phyloP scores from a whole-genome alignment of 768 basidiomycete genomes.

The Exidia glandulosa region DNA sequence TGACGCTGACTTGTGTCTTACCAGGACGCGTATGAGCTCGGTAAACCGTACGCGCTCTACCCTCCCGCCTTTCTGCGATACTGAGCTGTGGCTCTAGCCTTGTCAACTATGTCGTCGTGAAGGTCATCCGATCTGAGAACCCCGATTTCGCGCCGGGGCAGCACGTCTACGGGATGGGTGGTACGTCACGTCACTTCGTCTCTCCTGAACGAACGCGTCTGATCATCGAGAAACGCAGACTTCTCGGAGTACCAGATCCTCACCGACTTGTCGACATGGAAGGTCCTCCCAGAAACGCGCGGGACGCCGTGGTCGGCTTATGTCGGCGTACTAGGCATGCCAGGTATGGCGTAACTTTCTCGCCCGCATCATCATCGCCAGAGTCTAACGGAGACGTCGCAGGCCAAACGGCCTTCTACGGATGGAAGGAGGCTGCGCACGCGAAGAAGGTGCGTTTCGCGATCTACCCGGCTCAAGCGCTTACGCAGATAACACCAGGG shows the following conservation, averaged over 20 bases:
- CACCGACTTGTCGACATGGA: constrained; percentile 8
- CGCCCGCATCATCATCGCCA: neutral
- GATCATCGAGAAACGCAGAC: constrained; percentile 12
- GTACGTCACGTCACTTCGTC: constrained; percentile 2
- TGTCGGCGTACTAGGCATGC: constrained; percentile 40
- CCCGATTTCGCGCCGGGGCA: constrained; percentile 24
- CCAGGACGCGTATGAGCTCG: neutral
- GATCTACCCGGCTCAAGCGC: neutral
- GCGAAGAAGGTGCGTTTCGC: constrained; percentile 25
- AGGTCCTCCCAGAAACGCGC: constrained; percentile 28
- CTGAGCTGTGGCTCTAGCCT: constrained; percentile 12
- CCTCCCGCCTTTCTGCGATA: neutral
- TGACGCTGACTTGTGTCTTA: neutral
- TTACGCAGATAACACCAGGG: constrained; percentile 20
- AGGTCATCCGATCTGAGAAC: constrained; percentile 33
- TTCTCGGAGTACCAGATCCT: constrained; percentile 31
- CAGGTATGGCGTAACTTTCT: neutral
- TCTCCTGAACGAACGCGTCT: neutral
- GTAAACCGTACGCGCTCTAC: neutral
- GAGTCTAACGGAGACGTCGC: neutral
- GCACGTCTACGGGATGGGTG: constrained; percentile 27
- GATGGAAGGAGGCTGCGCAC: constrained; percentile 31
- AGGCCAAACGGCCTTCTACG: constrained; percentile 23
- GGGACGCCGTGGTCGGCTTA: constrained; percentile 38
- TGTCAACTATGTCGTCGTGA: constrained; percentile 27